Percentiles rank a stretch among this genome's conserved stretches.
phyloP scores from a whole-genome alignment of 768 basidiomycete species.

The Hygrophoropsis aurantiaca region DNA sequence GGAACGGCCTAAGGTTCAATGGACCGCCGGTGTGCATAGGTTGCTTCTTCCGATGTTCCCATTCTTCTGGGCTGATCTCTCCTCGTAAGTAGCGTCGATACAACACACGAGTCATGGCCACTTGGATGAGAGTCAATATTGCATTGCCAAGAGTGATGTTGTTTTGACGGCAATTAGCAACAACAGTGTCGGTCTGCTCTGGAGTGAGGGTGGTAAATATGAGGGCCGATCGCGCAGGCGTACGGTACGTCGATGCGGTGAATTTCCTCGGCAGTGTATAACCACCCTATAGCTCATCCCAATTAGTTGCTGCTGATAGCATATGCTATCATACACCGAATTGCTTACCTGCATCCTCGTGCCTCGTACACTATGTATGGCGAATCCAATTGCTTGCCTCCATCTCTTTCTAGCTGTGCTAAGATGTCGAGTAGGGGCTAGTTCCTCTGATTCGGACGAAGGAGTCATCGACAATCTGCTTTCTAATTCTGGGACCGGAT shows the following conservation, averaged over 20 bases:
- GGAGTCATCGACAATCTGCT: conserved; percentile 42
- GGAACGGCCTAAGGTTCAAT: conserved; percentile 49
- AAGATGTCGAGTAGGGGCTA: conserved; percentile 33
- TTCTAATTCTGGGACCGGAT: conserved; percentile 25
- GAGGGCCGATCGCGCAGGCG: conserved; percentile 36
- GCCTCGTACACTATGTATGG: conserved; percentile 34
- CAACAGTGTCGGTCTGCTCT: conserved; percentile 30
- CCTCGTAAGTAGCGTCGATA: conserved; percentile 47
- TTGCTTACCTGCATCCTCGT: conserved; percentile 36
- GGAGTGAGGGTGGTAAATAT: conserved; percentile 23
- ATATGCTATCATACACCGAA: neutral
- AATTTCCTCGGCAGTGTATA: conserved; percentile 51
- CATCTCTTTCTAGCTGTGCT: conserved; percentile 41
- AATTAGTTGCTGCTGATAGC: neutral
- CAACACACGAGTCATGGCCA: conserved; percentile 52
- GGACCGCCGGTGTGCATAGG: conserved; percentile 51
- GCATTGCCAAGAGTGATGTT: conserved; percentile 52
- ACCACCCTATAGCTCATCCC: conserved; percentile 43
- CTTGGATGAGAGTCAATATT: conserved; percentile 48
- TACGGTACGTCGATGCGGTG: conserved; percentile 32
- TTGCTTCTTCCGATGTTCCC: conserved; percentile 48
- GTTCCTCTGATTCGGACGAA: conserved; percentile 35
- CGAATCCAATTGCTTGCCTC: conserved; percentile 41
- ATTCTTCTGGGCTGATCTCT: conserved; percentile 49
- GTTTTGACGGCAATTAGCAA: conserved; percentile 39